Base-by-base conservation (phyloP, 345 rosid species). In the Euphorbia tirucalli region DNA sequence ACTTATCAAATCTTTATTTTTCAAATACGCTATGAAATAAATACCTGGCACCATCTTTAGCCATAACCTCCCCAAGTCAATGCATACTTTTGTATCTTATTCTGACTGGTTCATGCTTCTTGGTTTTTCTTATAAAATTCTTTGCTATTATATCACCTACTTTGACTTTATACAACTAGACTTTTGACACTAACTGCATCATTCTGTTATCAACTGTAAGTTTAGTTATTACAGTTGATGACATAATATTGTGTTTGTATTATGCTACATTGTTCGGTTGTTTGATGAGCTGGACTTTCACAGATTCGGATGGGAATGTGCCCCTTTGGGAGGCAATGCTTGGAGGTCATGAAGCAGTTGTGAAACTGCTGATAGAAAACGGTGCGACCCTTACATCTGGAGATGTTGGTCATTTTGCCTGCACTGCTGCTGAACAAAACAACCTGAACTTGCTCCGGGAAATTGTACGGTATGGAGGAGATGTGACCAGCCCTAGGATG, bases 271-370 rank as follows among this genome's bases (percentile, higher is more conserved):
- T 32, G 66, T 35, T 61, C 44, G 31, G 31, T 44, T 18, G 62
- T 57, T 35, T 60, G 44, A n/a, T 37, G 22, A 7, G 16, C 5
- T 81, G 83, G n/a, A n/a, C n/a, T n/a, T n/a, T n/a, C n/a, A n/a
- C 85, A 92, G 97, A 92, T 64, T 61, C 83, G 0, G 93, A 92
- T 7, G 96, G 95, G 63, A 87, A 70, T 69, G 84, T 85, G 43
- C 97, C 97, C 10, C 44, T 94, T 28, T 94, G 96, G 97, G 96
- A 89, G 72, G 97, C 97, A 66, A 80, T 90, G 86, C 67, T 79
- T 68, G 88, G 73, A 35, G 87, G 93, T 6, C 88, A 94, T 58
- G 85, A 82, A 62, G 78, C 80, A 7, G 79, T 92, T 50, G 72
- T 68, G 44, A 86, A 79, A 75, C 71, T 87, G 66, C 70, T 92